Evolutionary conservation across 192 early-diverging fungal species (phyloP).

Genomic region (Obelidium mucronatum): DNA sequence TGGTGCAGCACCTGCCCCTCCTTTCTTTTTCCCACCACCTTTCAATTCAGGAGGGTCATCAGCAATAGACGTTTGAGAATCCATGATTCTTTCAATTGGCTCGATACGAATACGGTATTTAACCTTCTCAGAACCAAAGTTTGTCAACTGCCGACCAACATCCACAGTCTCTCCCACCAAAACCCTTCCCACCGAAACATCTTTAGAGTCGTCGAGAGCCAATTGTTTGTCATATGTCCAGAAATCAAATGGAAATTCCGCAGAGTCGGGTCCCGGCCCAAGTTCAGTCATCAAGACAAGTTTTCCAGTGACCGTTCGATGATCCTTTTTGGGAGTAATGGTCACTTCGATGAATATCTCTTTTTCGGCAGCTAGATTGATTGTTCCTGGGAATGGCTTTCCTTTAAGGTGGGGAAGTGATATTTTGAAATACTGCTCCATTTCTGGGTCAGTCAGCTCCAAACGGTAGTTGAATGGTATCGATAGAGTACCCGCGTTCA

Average conservation of each 20-base stretch:
- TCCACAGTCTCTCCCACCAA: constrained; percentile 54
- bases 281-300: constrained; percentile 50
- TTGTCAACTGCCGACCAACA: constrained; percentile 46
- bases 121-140: constrained; percentile 53
- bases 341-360: constrained; percentile 36
- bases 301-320: constrained; percentile 38
- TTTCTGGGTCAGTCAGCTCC: constrained; percentile 37
- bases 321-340: constrained; percentile 39
- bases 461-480: constrained; percentile 53
- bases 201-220: constrained; percentile 50
- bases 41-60: constrained; percentile 28
- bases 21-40: constrained; percentile 37
- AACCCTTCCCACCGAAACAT: constrained; percentile 59
- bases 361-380: constrained; percentile 31
- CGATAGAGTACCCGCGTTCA: constrained; percentile 55
- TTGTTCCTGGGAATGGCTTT: constrained; percentile 2
- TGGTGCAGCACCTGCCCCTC: constrained; percentile 16
- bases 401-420: constrained; percentile 1
- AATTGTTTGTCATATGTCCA: constrained; percentile 57
- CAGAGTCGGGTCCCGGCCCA: constrained; percentile 39
- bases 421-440: constrained; percentile 22
- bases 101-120: constrained; percentile 58
- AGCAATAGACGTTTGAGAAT: constrained; percentile 4
- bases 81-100: constrained; percentile 1
- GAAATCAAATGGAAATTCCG: constrained; percentile 51